These are phyloP conservation scores for Breynia disticha DNA, from an alignment of 441 rosid species.

Conservation along the genomic window DNA sequence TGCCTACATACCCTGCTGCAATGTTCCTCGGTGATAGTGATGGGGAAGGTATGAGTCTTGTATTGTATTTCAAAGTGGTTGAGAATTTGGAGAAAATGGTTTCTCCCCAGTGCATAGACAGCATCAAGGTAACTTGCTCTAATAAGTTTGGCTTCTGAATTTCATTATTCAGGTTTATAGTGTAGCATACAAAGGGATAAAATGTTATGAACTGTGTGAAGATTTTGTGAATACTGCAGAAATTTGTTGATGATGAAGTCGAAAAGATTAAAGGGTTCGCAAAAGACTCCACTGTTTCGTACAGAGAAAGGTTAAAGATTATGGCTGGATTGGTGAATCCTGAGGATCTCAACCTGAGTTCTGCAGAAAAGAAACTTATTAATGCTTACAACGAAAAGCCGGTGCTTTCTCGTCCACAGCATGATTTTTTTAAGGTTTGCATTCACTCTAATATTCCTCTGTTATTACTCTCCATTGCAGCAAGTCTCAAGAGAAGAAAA, in stretches of 20 bases:
- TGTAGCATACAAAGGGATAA: too few relatives aligned
- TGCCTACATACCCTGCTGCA: constrained; percentile 87
- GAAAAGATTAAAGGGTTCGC: constrained; percentile 87
- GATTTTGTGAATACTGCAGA: constrained; percentile 32
- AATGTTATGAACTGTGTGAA: too few relatives aligned
- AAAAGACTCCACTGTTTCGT: constrained; percentile 61
- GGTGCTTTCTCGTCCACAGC: constrained; percentile 93
- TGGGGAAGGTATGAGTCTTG: constrained; percentile 95
- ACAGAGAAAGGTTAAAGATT: constrained; percentile 86
- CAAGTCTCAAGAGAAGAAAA: too few relatives aligned
- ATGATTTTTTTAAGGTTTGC: constrained; percentile 54
- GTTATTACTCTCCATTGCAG: background rate
- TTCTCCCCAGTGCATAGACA: constrained; percentile 55
- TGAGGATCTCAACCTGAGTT: constrained; percentile 62
- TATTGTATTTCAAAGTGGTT: constrained; percentile 62
- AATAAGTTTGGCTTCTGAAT: too few relatives aligned
- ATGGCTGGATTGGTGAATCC: constrained; percentile 76
- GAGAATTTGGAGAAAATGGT: constrained; percentile 50
- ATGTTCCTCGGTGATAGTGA: constrained; percentile 81
- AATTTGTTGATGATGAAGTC: constrained; percentile 74
- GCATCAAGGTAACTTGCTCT: constrained; percentile 43
- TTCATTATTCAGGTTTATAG: too few relatives aligned
- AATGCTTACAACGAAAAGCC: constrained; percentile 85
- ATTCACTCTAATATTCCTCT: background rate
- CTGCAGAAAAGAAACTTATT: constrained; percentile 72